phyloP scores from a whole-genome alignment of 768 basidiomycete species.

The Tylopilus sp. region DNA sequence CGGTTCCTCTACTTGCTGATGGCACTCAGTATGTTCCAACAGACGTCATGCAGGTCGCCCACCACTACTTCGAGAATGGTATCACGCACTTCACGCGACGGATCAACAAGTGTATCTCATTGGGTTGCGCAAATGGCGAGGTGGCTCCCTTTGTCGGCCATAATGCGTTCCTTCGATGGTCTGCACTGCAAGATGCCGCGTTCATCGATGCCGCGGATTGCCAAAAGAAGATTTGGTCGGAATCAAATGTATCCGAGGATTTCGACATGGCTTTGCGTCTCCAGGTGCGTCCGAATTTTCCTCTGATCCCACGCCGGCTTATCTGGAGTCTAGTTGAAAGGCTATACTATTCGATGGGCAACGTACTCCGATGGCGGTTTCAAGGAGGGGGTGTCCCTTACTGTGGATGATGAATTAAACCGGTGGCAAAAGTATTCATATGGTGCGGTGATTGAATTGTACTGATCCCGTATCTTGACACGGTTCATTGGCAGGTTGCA shows the following conservation, averaged over 20 bases:
- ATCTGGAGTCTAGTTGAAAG: constrained; percentile 13
- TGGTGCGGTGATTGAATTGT: constrained; percentile 41
- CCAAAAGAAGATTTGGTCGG: constrained; percentile 75
- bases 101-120: constrained; percentile 80
- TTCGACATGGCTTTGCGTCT: constrained; percentile 61
- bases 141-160: constrained; percentile 79
- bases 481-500: constrained; percentile 17
- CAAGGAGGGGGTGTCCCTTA: constrained; percentile 92
- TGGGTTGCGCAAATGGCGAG: constrained; percentile 78
- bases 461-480: constrained; percentile 31
- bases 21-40: background rate
- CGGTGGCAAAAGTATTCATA: constrained; percentile 90
- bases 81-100: constrained; percentile 87
- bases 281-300: constrained; percentile 33
- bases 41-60: constrained; percentile 89
- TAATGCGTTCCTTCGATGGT: constrained; percentile 89
- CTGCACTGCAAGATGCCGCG: constrained; percentile 81
- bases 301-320: background rate
- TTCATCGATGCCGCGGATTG: constrained; percentile 51
- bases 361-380: constrained; percentile 85
- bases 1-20: constrained; percentile 18
- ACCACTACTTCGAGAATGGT: constrained; percentile 90
- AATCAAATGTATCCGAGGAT: constrained; percentile 67
- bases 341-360: constrained; percentile 52
- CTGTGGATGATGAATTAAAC: constrained; percentile 90